Percentiles rank a stretch among this genome's conserved stretches.
These are phyloP conservation scores for Ambrosiella xylebori DNA, from an alignment of 2,329 filamentous ascomycete species.

Conservation along the genomic window DNA sequence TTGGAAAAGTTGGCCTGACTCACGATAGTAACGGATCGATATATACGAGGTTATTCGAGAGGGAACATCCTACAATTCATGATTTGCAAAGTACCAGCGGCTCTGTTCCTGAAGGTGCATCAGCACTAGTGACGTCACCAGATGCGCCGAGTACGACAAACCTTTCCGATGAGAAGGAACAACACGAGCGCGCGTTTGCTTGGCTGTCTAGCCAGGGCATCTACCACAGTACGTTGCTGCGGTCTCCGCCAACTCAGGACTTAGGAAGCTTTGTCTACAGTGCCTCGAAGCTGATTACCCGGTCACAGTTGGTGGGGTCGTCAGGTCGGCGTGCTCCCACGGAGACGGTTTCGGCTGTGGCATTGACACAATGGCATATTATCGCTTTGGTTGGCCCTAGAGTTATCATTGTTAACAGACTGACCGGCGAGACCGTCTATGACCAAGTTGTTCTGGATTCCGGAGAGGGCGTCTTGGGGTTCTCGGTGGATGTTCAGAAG, in stretches of 20 bases:
- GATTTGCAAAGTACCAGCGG: slow-evolving; percentile 30
- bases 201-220: slow-evolving; percentile 83
- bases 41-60: slow-evolving; percentile 76
- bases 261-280: slow-evolving; percentile 60
- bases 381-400: slow-evolving; percentile 66
- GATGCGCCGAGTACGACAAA: slow-evolving; percentile 39
- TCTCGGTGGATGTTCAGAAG: slow-evolving; percentile 81
- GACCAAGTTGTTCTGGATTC: slow-evolving; percentile 72
- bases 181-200: slow-evolving; percentile 59
- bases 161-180: background rate
- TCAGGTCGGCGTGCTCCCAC: slow-evolving; percentile 45
- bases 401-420: slow-evolving; percentile 68
- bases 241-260: slow-evolving; percentile 38
- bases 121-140: slow-evolving; percentile 58
- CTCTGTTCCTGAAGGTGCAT: slow-evolving; percentile 32
- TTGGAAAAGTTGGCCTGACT: slow-evolving; percentile 56
- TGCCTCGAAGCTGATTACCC: slow-evolving; percentile 60
- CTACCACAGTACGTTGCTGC: slow-evolving; percentile 65
- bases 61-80: slow-evolving; percentile 61
- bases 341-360: slow-evolving; percentile 62
- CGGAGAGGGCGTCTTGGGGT: slow-evolving; percentile 62
- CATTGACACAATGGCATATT: slow-evolving; percentile 87
- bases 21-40: slow-evolving; percentile 72
- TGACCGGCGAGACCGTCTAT: slow-evolving; percentile 73
- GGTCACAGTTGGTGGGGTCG: slow-evolving; percentile 55